phyloP scores from a whole-genome alignment of 139 green algal species.

The Micractinium sp. region DNA sequence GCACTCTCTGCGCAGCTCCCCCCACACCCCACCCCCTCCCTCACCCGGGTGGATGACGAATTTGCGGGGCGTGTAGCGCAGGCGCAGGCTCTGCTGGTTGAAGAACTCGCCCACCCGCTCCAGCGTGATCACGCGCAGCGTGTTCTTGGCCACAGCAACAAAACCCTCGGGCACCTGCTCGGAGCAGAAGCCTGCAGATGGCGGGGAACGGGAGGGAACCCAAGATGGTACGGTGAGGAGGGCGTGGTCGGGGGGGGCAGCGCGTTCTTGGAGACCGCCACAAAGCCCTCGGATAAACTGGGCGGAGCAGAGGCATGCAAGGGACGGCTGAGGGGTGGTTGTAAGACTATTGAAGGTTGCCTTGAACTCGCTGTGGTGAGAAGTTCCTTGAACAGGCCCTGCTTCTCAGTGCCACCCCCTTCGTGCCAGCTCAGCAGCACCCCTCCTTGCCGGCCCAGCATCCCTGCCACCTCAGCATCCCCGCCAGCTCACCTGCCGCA shows the following conservation, averaged over 20 bases:
- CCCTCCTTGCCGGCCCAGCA: not conserved
- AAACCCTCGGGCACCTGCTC: constrained; percentile 98
- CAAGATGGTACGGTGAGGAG: too few relatives aligned
- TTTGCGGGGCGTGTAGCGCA: constrained; percentile 96
- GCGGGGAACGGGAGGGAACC: too few relatives aligned
- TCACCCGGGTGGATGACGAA: constrained; percentile 87
- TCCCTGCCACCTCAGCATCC: not conserved
- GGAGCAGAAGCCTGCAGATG: constrained; percentile 78
- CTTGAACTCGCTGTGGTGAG: too few relatives aligned
- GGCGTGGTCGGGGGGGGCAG: too few relatives aligned
- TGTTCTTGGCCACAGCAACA: constrained; percentile 86
- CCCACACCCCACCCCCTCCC: constrained; percentile 48
- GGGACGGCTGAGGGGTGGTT: too few relatives aligned
- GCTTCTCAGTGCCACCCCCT: too few relatives aligned
- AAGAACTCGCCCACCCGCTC: constrained; percentile 95
- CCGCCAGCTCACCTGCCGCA: constrained; percentile 59
- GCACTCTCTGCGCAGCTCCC: not conserved
- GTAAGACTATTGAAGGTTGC: too few relatives aligned
- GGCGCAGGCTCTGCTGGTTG: constrained; percentile 77
- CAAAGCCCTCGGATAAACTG: too few relatives aligned
- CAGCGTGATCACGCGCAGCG: constrained; percentile 90
- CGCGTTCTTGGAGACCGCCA: too few relatives aligned
- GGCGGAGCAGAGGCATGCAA: too few relatives aligned
- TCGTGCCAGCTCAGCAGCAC: too few relatives aligned
- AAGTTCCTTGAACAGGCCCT: too few relatives aligned